Base-by-base conservation (phyloP, 1,284 basidiomycete species). In the Puccinia triticina region DNA sequence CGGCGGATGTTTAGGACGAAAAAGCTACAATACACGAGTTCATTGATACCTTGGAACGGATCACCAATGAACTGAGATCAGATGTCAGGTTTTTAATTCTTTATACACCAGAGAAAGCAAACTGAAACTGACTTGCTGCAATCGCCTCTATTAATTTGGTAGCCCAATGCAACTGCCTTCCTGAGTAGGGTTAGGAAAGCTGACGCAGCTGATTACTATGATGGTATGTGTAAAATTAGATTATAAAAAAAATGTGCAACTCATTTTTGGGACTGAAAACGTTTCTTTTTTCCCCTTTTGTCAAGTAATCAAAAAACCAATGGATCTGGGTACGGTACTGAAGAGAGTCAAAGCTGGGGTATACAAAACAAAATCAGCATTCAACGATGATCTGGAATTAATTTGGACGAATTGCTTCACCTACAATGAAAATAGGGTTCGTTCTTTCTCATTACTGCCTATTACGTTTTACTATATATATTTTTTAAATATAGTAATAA, bases 351-450 rank as follows among this genome's bases (percentile, higher is more conserved):
- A 96, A 88, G 89, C 90, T 74, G 93, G 93, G 86, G 90, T 91
- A 77, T 98, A 98, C 90, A 96, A 96, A 88, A 93, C 91, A 78
- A 98, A 99, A 88, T 90, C 91, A 83, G 93, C 96, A 85, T 99
- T 99, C 87, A 92, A 92, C 84, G 92, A 93, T 83, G 97, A 99
- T 88, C 89, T 99, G 66, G 93, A 96, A 85, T 90, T 97, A 83
- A 98, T 99, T 85, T 99, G 96, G 96, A 91, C 92, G 78, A 99
- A 99, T 85, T 98, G 96, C 87, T 90, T 93, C 84, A 91, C 90
- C 16, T 99, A 98, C 88, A 99, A 99, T 87, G 92, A 93, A 34
- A 91, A 92, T 23, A 93, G 94, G 88, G 95, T 94, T 85, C 32
- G 69, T 81, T 53, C 48, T 40, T 29, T 69, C 66, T 43, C 40